Conservation (phyloP, 345 rosid genomes). For the Euphorbia pulcherrima region DNA sequence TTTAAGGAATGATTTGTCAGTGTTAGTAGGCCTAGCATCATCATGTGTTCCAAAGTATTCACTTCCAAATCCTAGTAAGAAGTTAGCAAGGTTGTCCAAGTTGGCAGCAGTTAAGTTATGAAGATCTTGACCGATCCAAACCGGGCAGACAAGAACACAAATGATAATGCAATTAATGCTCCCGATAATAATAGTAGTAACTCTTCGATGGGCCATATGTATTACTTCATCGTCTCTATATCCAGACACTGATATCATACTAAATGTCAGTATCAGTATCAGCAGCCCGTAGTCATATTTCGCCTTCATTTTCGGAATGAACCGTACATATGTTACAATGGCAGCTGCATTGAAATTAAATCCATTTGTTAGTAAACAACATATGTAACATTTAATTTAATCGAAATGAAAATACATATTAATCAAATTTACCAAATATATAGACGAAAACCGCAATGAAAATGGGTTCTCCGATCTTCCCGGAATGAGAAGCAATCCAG, state of each 20-base stretch:
- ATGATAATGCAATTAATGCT: constrained; percentile 9
- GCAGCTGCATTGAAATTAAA: constrained; percentile 20
- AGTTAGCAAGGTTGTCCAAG: constrained; percentile 30
- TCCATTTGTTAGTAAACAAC: no score
- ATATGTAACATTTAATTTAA: no score
- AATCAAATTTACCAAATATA: constrained; percentile 35
- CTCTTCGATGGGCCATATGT: constrained; percentile 24
- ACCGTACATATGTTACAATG: constrained; percentile 22
- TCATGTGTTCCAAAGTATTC: constrained; percentile 34
- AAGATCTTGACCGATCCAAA: constrained; percentile 36
- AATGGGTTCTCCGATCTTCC: constrained; percentile 53
- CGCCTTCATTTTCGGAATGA: constrained; percentile 31
- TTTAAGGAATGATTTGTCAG: constrained; percentile 28
- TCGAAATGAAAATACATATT: no score
- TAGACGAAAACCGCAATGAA: constrained; percentile 63
- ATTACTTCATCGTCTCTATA: constrained; percentile 27
- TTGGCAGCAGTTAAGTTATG: constrained; percentile 23
- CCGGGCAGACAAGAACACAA: constrained; percentile 28
- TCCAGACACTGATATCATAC: constrained; percentile 29
- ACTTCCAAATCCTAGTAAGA: constrained; percentile 51
- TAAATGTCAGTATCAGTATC: constrained; percentile 30
- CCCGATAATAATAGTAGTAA: constrained; percentile 28
- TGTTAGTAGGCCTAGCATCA: no score
- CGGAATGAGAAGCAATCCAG: constrained; percentile 51
- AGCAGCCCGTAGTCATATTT: constrained; percentile 35